Evolutionary conservation across 768 basidiomycete genomes (phyloP), one percentile per base, ranked within the genome.

Genomic region (Tulasnella sp.): DNA sequence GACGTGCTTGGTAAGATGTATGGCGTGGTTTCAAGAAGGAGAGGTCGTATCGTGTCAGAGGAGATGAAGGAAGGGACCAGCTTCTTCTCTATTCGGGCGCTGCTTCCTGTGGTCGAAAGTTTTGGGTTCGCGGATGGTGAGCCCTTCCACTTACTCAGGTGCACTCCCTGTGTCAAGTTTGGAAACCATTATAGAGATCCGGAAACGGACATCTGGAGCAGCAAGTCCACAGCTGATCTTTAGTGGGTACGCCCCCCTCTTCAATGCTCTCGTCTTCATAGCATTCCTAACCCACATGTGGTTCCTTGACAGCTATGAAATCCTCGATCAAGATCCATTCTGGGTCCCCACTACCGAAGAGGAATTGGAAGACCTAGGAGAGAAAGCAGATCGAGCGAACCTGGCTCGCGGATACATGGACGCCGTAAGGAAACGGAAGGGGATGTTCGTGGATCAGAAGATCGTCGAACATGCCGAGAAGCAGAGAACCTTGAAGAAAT

Each of bases 21-120:
- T 66, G 93, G 83, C 8, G 96, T 98, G 19, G 88, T 98, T 3
- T 84, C 94, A 0, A 83, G 84, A 69, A 82, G 94, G 63, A 81
- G 91, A 52, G 96, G 96, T 1, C 78, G 87, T 49, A 94, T 99
- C 61, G 80, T 97, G 2, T 87, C 92, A 12, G 96, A 98, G 68
- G 96, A 98, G 70, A 94, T 98, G 92, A 97, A 92, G 69, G 93
- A 98, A 69, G 92, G 96, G 0, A 96, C 92, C 0, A 78, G 86
- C 1, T 93, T 96, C 73, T 96, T 99, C 73, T 92, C 84, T 9
- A 84, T 99, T 21, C 81, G 84, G 5, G 89, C 96, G 0, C 73
- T 96, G 62, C 72, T 99, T 19, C 96, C 96, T 1, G 93, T 98
- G 5, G 89, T 96, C 10, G 96, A 98, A 71, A 91, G 88, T 71